A percentile compares a stretch with the other conserved stretches of the same genome.
Evolutionary conservation across 371 early-diverging fungal species (phyloP).

Genomic region (Smittium culicis): DNA sequence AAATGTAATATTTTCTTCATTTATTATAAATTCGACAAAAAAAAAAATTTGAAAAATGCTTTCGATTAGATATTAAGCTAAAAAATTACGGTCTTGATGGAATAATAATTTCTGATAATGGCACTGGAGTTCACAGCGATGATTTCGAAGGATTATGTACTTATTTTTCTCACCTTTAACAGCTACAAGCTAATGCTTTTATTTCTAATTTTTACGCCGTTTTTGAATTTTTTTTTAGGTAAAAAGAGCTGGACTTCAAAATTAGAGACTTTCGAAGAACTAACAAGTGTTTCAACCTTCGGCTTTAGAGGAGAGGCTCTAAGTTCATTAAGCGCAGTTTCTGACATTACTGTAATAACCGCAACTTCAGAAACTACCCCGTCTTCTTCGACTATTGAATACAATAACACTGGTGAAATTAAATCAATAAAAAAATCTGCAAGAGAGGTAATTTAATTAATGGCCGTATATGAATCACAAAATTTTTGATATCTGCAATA

Average conservation of each 20-base stretch:
- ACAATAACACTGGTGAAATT: conserved; percentile 43
- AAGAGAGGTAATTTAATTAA: conserved; percentile 18
- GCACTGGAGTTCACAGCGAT: conserved; percentile 51
- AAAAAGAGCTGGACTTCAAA: conserved; percentile 71
- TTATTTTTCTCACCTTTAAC: neutral
- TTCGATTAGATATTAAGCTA: conserved; percentile 55
- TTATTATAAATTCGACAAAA: too few species aligned
- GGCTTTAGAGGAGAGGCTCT: conserved; percentile 82
- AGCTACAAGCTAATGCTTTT: too few species aligned
- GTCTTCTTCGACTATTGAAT: conserved; percentile 53
- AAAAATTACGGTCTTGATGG: conserved; percentile 60
- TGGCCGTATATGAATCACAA: too few species aligned
- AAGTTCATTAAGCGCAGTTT: conserved; percentile 57
- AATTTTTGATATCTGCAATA: too few species aligned
- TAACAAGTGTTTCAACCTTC: conserved; percentile 48
- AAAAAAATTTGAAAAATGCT: too few species aligned
- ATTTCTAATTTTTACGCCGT: too few species aligned
- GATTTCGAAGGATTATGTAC: conserved; percentile 50
- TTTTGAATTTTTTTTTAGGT: conserved; percentile 15
- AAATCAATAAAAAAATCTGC: conserved; percentile 14
- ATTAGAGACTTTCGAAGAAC: conserved; percentile 48
- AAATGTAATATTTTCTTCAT: too few species aligned
- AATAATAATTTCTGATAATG: conserved; percentile 75
- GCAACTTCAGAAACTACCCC: conserved; percentile 48
- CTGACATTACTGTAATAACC: conserved; percentile 45